Base-by-base conservation (phyloP, 2,329 filamentous ascomycete species). In the Calonectria henricotiae region DNA sequence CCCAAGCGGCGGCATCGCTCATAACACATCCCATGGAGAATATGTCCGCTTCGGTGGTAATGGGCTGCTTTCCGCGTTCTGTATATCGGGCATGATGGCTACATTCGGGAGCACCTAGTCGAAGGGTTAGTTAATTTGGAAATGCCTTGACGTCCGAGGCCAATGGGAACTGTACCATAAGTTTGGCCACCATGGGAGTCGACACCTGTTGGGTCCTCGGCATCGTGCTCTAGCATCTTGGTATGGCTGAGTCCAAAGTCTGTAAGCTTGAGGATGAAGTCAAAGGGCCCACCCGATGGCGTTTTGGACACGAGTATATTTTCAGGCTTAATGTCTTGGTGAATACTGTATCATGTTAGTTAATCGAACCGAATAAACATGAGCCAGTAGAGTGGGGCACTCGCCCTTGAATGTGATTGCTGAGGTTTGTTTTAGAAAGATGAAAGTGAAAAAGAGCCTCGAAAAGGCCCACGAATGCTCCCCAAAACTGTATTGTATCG, bases 51-150 rank as follows among this genome's bases (percentile, higher is more conserved):
- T 58, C 12, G 6, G 51, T 39, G 20, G 51, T 58, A 32, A 58
- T 58, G 12, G 13, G n/a, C 2, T 58, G 35, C 39, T 23, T 37
- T 12, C 51, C 51, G 12, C 13, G n/a, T 13, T 23, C 12, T 25
- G 51, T 23, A n/a, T 39, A 58, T 20, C n/a, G 20, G 8, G 51
- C 51, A 27, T 58, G 51, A 20, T 58, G 51, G 12, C 51, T 58
- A 8, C 32, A 58, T 17, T 58, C 51, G 3, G 51, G 51, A 11
- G 51, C 51, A 39, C 51, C 51, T 55, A 20, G 41, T n/a, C 5
- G 8, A 46, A 47, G 11, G 20, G 12, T 47, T 13, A 47, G 44
- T 11, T 13, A 47, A 4, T 5, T 23, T 20, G 20, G 43, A 7
- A 25, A 46, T 4, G 20, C 1, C 4, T 25, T 46, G 9, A 15